phyloP scores from a whole-genome alignment of 2,329 filamentous ascomycete genomes.

The Pyricularia pennisetigena region DNA sequence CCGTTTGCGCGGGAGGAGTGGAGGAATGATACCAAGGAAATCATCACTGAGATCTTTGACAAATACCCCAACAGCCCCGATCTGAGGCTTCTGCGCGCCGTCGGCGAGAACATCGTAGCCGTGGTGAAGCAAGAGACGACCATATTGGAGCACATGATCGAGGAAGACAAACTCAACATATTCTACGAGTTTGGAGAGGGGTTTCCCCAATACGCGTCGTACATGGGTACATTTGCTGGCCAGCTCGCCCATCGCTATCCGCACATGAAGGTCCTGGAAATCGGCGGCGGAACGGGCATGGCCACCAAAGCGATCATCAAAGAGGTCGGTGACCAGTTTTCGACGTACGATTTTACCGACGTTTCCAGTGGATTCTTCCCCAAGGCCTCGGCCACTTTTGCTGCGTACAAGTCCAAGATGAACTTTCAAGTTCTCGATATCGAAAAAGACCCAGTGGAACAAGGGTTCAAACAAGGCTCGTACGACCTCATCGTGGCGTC shows the following conservation, averaged over 20 bases:
- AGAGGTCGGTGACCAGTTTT: slow-evolving; percentile 14
- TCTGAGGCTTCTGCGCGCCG: slow-evolving; percentile 8
- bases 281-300: background rate
- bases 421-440: slow-evolving; percentile 22
- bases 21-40: background rate
- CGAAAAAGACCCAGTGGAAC: slow-evolving; percentile 16
- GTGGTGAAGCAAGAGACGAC: slow-evolving; percentile 6
- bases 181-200: slow-evolving; percentile 16
- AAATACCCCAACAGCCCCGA: slow-evolving; percentile 4
- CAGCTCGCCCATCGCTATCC: slow-evolving; percentile 21
- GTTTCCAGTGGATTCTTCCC: slow-evolving; percentile 18
- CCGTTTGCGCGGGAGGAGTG: background rate
- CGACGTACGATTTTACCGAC: slow-evolving; percentile 12
- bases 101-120: slow-evolving; percentile 7
- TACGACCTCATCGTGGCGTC: slow-evolving; percentile 28
- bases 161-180: slow-evolving; percentile 20
- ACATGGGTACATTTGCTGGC: background rate
- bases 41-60: background rate
- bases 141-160: slow-evolving; percentile 22
- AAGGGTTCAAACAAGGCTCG: slow-evolving; percentile 20
- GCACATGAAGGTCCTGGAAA: slow-evolving; percentile 18
- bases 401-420: slow-evolving; percentile 14
- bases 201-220: background rate
- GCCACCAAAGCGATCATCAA: slow-evolving; percentile 17
- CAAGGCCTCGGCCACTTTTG: slow-evolving; percentile 17